Evolutionary conservation across 306 rosid genomes (phyloP).

Genomic region (Lathyrus sativus): DNA sequence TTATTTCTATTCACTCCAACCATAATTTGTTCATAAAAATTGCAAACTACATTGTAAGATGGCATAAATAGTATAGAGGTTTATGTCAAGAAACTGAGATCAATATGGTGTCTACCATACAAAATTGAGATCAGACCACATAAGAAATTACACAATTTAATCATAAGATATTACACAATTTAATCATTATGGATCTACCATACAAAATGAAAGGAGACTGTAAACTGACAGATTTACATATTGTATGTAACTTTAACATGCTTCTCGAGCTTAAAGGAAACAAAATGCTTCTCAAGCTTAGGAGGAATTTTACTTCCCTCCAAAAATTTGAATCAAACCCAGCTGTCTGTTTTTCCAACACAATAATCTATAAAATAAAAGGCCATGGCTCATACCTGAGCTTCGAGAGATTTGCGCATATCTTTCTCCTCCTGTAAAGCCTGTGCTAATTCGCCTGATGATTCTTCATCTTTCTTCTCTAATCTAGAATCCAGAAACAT

Average conservation of each 20-base stretch:
- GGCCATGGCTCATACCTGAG: constrained; percentile 72
- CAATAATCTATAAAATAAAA: too few species aligned
- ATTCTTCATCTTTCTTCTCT: constrained; percentile 44
- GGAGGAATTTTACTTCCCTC: too few species aligned
- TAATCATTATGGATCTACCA: too few species aligned
- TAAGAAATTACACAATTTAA: too few species aligned
- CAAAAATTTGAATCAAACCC: neutral
- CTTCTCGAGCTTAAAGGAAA: too few species aligned
- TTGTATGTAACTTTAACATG: too few species aligned
- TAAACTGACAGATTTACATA: too few species aligned
- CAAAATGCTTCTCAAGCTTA: too few species aligned
- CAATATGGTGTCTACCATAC: neutral
- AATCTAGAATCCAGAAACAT: constrained; percentile 48
- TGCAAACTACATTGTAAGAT: neutral
- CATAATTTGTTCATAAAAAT: neutral
- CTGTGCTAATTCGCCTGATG: constrained; percentile 37
- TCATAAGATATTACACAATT: too few species aligned
- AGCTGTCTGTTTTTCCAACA: too few species aligned
- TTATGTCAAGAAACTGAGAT: too few species aligned
- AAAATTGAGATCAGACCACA: neutral
- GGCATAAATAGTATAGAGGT: neutral
- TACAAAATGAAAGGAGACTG: too few species aligned
- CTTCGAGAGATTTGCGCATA: constrained; percentile 57
- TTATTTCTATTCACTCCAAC: constrained; percentile 7
- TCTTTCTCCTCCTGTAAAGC: constrained; percentile 61